Evolutionary conservation across 495 filamentous ascomycete species (phyloP), one percentile per base, ranked within the genome.

Genomic region (Aspergillus hancockii): DNA sequence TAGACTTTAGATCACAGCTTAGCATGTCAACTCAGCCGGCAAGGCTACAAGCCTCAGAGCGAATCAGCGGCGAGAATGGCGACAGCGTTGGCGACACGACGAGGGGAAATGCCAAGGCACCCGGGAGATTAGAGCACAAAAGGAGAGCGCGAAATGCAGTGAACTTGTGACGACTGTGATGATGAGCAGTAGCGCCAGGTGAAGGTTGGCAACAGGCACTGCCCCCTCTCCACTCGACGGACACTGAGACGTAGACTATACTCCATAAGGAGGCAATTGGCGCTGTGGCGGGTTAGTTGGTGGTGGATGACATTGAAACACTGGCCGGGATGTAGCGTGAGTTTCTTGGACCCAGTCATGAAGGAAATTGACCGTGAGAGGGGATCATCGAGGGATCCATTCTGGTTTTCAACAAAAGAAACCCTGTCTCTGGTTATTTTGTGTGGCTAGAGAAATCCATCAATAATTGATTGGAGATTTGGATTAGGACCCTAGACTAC

Each of bases 1-100:
- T 63, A 63, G 53, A 63, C 58, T 63, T 63, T 57, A 60, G 58
- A 63, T 63, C 61, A 63, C 64, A 57, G 61, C 57, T 61, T 66
- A 66, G 64, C 55, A 50, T 49, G 50, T 45, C 38, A 31, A 28
- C 18, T 46, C 23, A 62, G 55, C 28, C 51, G 43, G 36, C 38
- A 47, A 49, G 32, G 21, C 43, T 23, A n/a, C 19, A n/a, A 1
- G 21, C 10, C 6, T 19, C 23, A 22, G 52, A 38, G 52, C 59
- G 58, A 65, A 62, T 61, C 55, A 61, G 53, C 40, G 57, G 51
- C 16, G 34, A 25, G 34, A 40, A 38, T 13, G 49, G 43, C 16
- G 47, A 49, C 22, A 49, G 38, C 9, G 32, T 40, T 16, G 19
- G 22, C 34, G 34, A 40, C 31, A 19, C 10, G 43, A 49, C 40